phyloP scores from a whole-genome alignment of 1,284 basidiomycete genomes.

The Moesziomyces globuligerus region DNA sequence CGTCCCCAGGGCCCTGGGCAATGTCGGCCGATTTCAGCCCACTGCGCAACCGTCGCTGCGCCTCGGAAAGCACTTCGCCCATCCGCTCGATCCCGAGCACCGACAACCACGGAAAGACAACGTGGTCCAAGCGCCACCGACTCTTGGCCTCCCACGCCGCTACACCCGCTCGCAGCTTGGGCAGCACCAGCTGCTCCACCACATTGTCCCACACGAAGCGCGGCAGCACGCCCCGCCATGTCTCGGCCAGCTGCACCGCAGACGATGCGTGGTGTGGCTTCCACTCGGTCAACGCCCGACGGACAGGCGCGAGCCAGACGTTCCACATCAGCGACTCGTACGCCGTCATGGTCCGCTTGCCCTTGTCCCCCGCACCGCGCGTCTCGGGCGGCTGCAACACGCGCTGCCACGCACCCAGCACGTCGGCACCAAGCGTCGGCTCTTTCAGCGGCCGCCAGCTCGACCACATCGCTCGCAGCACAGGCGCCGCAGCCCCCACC shows the following conservation, averaged over 20 bases:
- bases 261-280: slow-evolving; percentile 77
- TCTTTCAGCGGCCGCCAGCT: slow-evolving; percentile 80
- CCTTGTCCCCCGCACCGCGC: not conserved
- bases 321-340: slow-evolving; percentile 95
- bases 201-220: slow-evolving; percentile 92
- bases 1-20: slow-evolving; percentile 14
- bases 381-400: slow-evolving; percentile 72
- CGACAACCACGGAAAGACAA: slow-evolving; percentile 96
- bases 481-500: slow-evolving; percentile 85
- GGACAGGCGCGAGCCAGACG: slow-evolving; percentile 91
- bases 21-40: slow-evolving; percentile 79
- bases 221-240: slow-evolving; percentile 87
- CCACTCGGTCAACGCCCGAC: slow-evolving; percentile 85
- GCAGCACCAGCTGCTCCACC: slow-evolving; percentile 91
- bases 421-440: slow-evolving; percentile 72
- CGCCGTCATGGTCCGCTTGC: slow-evolving; percentile 79
- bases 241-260: slow-evolving; percentile 83
- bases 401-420: slow-evolving; percentile 76
- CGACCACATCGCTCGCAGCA: slow-evolving; percentile 75
- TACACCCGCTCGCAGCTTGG: slow-evolving; percentile 87
- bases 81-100: slow-evolving; percentile 77
- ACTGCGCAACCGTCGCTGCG: slow-evolving; percentile 82
- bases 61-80: slow-evolving; percentile 83
- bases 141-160: slow-evolving; percentile 73
- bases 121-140: slow-evolving; percentile 73